phyloP scores from a whole-genome alignment of 495 filamentous ascomycete genomes.

The Hypoxylon rickii region DNA sequence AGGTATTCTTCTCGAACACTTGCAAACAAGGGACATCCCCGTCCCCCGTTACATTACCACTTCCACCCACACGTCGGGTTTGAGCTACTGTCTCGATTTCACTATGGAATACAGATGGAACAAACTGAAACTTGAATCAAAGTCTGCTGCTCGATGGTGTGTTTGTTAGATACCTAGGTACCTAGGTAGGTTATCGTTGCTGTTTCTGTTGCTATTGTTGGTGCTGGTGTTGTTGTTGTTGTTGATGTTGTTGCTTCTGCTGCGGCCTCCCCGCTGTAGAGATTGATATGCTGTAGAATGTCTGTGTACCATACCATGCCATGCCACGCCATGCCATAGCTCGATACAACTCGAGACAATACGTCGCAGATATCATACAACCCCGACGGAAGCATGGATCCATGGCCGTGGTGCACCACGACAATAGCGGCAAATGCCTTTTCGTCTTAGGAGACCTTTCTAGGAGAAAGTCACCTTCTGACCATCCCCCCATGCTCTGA shows the following conservation, averaged over 20 bases:
- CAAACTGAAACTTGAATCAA: conserved; percentile 23
- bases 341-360: not conserved
- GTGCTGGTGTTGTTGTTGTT: too few relatives aligned
- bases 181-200: too few relatives aligned
- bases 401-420: conserved; percentile 23
- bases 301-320: too few relatives aligned
- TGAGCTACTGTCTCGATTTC: conserved; percentile 32
- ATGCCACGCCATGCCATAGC: too few relatives aligned
- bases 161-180: too few relatives aligned
- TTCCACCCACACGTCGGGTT: conserved; percentile 26
- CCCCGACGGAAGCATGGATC: conserved; percentile 17
- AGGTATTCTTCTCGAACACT: conserved; percentile 17
- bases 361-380: conserved; percentile 30
- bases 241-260: too few relatives aligned
- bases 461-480: too few relatives aligned
- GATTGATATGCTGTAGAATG: too few relatives aligned
- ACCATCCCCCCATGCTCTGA: too few relatives aligned
- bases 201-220: too few relatives aligned
- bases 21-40: not conserved
- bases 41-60: not conserved
- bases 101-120: conserved; percentile 22
- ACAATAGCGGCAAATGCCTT: conserved; percentile 10
- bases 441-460: too few relatives aligned
- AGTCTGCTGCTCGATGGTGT: not conserved
- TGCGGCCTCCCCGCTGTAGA: too few relatives aligned